Conservation (phyloP, 2,329 filamentous ascomycete genomes). For the Hirsutella minnesotensis region DNA sequence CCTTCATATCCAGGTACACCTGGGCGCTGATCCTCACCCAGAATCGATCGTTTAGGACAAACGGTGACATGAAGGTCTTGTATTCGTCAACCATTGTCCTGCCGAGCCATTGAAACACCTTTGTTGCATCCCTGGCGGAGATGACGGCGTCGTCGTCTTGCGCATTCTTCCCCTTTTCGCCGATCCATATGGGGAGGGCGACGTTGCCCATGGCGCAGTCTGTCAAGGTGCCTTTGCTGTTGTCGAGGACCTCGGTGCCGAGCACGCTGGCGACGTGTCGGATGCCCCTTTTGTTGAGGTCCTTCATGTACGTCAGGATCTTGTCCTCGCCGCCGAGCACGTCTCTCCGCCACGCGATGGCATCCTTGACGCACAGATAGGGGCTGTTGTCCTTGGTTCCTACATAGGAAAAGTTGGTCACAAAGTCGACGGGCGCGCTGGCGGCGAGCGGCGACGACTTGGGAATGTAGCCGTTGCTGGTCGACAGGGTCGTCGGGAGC, state of each 20-base stretch:
- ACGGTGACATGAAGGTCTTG: constrained; percentile 59
- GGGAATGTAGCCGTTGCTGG: constrained; percentile 65
- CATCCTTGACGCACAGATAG: constrained; percentile 60
- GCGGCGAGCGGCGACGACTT: constrained; percentile 14
- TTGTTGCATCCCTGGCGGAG: constrained; percentile 16
- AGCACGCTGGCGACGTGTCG: constrained; percentile 47
- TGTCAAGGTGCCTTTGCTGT: constrained; percentile 46
- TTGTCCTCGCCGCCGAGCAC: constrained; percentile 62
- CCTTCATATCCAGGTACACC: constrained; percentile 67
- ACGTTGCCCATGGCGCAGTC: constrained; percentile 64
- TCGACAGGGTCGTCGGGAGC: constrained; percentile 64
- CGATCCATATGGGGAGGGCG: constrained; percentile 49
- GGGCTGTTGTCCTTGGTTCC: constrained; percentile 65
- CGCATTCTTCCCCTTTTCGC: constrained; percentile 10
- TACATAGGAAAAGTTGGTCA: constrained; percentile 62
- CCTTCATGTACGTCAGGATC: constrained; percentile 51
- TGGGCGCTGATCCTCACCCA: constrained; percentile 72
- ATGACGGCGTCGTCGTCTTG: constrained; percentile 18
- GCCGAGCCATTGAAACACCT: constrained; percentile 46
- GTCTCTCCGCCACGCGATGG: constrained; percentile 57
- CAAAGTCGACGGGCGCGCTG: constrained; percentile 43
- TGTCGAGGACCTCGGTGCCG: constrained; percentile 62
- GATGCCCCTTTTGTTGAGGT: constrained; percentile 53
- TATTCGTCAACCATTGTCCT: constrained; percentile 42
- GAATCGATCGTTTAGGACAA: constrained; percentile 46